Percentiles rank a stretch among this genome's conserved stretches.
Conservation (phyloP, 1,284 basidiomycete species). For the Naganishia cerealis region DNA sequence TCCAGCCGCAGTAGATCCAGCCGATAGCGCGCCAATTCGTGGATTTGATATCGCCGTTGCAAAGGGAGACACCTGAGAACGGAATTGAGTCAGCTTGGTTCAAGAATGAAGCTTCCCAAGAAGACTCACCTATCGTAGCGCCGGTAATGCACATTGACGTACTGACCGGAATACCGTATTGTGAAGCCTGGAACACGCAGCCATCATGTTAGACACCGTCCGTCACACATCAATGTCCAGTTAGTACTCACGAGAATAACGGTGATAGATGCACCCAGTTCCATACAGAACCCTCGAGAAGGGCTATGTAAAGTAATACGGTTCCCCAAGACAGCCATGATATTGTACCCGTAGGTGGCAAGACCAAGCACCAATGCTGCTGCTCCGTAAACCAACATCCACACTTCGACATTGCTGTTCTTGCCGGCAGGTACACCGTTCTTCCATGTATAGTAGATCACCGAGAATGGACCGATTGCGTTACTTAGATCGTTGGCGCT, state of each 20-base stretch:
- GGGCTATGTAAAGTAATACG: constrained; percentile 56
- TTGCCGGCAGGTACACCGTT: constrained; percentile 42
- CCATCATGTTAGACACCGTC: neutral
- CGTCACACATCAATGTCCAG: neutral
- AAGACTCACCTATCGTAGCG: constrained; percentile 45
- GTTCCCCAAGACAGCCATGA: constrained; percentile 56
- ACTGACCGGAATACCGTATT: constrained; percentile 52
- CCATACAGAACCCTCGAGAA: constrained; percentile 58
- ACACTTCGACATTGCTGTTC: constrained; percentile 45
- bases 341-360: constrained; percentile 53
- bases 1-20: constrained; percentile 40
- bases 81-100: neutral
- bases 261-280: constrained; percentile 56
- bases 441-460: constrained; percentile 55
- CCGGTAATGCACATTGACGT: constrained; percentile 54
- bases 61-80: constrained; percentile 36
- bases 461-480: constrained; percentile 51
- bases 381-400: constrained; percentile 56
- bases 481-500: constrained; percentile 52
- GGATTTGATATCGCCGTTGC: constrained; percentile 43
- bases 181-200: neutral
- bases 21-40: constrained; percentile 43
- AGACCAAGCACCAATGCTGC: constrained; percentile 55
- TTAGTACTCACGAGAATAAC: constrained; percentile 52
- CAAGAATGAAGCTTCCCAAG: too few species aligned